Percentiles rank a stretch among this genome's conserved stretches.
phyloP scores from a whole-genome alignment of 2,329 filamentous ascomycete genomes.

The Raffaelea ambrosiae region DNA sequence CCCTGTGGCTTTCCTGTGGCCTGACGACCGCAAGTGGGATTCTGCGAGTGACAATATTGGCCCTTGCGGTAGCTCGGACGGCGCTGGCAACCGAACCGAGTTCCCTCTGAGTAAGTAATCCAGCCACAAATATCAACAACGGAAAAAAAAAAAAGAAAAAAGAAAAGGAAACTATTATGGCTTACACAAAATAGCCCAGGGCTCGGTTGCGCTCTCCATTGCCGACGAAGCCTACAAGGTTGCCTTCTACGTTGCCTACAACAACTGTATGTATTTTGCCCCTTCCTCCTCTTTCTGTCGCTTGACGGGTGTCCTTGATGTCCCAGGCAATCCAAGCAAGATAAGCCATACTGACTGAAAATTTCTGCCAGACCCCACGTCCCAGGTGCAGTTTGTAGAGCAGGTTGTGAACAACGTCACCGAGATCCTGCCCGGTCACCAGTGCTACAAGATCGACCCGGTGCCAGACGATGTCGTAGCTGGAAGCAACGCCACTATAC shows the following conservation, averaged over 20 bases:
- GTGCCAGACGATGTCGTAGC: slow-evolving; percentile 17
- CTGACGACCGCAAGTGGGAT: slow-evolving; percentile 39
- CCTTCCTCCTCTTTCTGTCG: neutral
- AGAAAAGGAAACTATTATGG: neutral
- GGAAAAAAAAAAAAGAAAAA: no score
- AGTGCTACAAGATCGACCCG: slow-evolving; percentile 25
- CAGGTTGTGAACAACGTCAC: slow-evolving; percentile 20
- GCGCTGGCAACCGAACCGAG: slow-evolving; percentile 34
- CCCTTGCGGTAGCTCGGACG: slow-evolving; percentile 40
- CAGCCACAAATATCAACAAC: no score
- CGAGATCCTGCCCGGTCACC: slow-evolving; percentile 24
- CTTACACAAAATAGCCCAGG: slow-evolving; percentile 8
- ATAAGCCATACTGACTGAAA: no score
- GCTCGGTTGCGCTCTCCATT: slow-evolving; percentile 12
- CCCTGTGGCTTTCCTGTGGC: slow-evolving; percentile 48
- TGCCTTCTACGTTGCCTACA: slow-evolving; percentile 17
- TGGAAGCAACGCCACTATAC: slow-evolving; percentile 26
- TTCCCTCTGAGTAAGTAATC: slow-evolving; percentile 38
- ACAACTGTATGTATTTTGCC: slow-evolving; percentile 25
- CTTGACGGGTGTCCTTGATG: no score
- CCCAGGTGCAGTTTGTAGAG: slow-evolving; percentile 22
- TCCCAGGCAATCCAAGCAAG: no score
- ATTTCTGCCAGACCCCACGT: slow-evolving; percentile 19
- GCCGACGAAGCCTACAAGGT: slow-evolving; percentile 14
- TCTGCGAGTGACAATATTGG: slow-evolving; percentile 39